Evolutionary conservation across 352 stramenopile genomes (phyloP), one percentile per base, ranked within the genome.

Genomic region (Globisporangium perplexum): DNA sequence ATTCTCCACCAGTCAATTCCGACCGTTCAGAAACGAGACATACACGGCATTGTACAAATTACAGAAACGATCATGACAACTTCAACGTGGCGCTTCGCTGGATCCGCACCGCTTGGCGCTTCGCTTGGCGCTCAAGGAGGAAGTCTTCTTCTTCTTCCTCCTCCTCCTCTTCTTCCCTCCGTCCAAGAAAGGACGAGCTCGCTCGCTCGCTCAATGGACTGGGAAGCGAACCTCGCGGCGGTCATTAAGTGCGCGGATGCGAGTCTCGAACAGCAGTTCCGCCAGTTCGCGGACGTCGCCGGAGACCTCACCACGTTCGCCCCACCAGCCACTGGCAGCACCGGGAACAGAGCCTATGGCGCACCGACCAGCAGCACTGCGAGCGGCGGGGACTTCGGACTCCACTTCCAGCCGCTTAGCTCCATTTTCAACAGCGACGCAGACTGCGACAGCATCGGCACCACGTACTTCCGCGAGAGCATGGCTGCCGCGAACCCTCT

Each of bases 241-340:
- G 76, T 90, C 57, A 90, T 93, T 71, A 85, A 86, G 59, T 86
- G 82, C 71, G 89, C 79, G 47, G 81, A 93, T 57, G 81, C 70
- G 44, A 87, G 75, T 22, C 69, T 93, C 20, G 64, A 76, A 51
- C 78, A 89, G 65, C 81, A 90, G 55, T 90, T 93, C 66, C 72
- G 67, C 14, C 65, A 86, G 50, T 78, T 87, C 42, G 69, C 74
- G 15, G 72, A 86, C 50, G 49, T 80, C 41, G 63, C 71, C 10
- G 61, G 44, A 0, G 66, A 66, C 33, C 45, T 67, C 15, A 49
- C 50, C 2, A 53, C 43, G 11, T 60, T 30, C 39, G 41, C 20
- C 6, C 22, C 23, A 7, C 43, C 46, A 39, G 18, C 17, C 23
- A 50, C 8, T 30, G 24, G 18, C 46, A 50, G 7, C 28, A n/a